Evolutionary conservation across 345 rosid species (phyloP).

Genomic region (Moricandia moricandioides): DNA sequence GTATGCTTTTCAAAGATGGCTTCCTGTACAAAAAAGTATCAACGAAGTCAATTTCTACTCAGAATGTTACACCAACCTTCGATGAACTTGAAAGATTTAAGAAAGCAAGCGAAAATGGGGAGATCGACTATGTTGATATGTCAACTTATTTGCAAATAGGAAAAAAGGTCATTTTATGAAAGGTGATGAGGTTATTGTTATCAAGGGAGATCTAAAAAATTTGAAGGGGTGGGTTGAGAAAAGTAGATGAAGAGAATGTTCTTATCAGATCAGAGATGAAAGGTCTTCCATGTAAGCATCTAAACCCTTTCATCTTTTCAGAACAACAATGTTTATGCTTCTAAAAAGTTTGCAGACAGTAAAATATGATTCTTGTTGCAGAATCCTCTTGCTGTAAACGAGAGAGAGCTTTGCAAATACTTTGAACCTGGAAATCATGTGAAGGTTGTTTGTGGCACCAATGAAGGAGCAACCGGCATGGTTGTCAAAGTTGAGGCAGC

Average conservation of each 20-base stretch:
- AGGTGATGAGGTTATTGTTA: conserved; percentile 83
- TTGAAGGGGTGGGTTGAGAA: conserved; percentile 93
- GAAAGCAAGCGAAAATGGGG: conserved; percentile 64
- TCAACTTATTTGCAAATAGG: conserved; percentile 73
- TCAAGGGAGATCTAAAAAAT: conserved; percentile 85
- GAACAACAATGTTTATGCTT: conserved; percentile 1
- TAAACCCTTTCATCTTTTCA: background rate
- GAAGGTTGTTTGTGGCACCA: conserved; percentile 82
- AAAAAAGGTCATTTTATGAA: conserved; percentile 91
- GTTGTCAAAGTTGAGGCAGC: conserved; percentile 81
- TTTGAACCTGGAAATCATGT: conserved; percentile 93
- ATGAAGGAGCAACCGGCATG: conserved; percentile 87
- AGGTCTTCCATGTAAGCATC: conserved; percentile 76
- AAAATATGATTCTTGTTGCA: conserved; percentile 29
- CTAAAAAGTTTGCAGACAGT: background rate
- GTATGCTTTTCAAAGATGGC: conserved; percentile 76
- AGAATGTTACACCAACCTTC: conserved; percentile 71
- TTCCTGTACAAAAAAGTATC: conserved; percentile 78
- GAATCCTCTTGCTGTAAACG: conserved; percentile 76
- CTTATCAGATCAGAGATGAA: conserved; percentile 71
- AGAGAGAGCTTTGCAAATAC: conserved; percentile 82
- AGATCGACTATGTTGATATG: conserved; percentile 56
- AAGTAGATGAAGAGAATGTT: conserved; percentile 86
- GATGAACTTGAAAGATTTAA: conserved; percentile 90
- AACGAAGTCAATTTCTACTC: conserved; percentile 63